phyloP scores from a whole-genome alignment of 306 rosid genomes.

The Dalbergia oliveri region DNA sequence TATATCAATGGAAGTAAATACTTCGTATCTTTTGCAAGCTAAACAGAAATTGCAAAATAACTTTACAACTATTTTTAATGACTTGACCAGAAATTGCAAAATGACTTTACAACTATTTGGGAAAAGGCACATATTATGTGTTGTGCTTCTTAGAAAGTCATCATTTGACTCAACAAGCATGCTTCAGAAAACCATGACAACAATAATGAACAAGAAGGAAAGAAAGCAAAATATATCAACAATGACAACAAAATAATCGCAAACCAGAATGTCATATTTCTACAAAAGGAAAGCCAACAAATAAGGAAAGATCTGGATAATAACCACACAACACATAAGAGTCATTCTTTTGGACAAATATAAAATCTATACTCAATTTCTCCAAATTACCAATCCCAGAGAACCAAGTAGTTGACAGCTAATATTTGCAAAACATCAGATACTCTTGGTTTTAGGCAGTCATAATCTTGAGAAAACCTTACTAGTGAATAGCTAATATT shows the following conservation, averaged over 20 bases:
- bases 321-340: conserved; percentile 2
- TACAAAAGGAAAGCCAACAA: conserved; percentile 19
- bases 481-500: conserved; percentile 7
- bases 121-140: neutral
- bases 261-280: conserved; percentile 38
- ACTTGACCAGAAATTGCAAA: neutral
- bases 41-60: conserved; percentile 35
- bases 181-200: conserved; percentile 30
- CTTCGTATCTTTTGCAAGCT: conserved; percentile 24
- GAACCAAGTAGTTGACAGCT: conserved; percentile 9
- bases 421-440: conserved; percentile 37
- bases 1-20: conserved; percentile 41
- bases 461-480: conserved; percentile 19
- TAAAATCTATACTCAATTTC: conserved; percentile 36
- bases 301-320: conserved; percentile 19
- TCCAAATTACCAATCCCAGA: conserved; percentile 22
- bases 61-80: conserved; percentile 17
- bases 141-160: conserved; percentile 11
- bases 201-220: conserved; percentile 31
- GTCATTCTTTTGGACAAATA: neutral
- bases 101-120: neutral
- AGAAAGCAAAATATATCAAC: conserved; percentile 15
- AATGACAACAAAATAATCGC: conserved; percentile 29
- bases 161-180: conserved; percentile 33
- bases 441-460: conserved; percentile 30